Percentiles rank a stretch among this genome's conserved stretches.
Conservation (phyloP, 2,329 filamentous ascomycete species). For the Colletotrichum zoysiae region DNA sequence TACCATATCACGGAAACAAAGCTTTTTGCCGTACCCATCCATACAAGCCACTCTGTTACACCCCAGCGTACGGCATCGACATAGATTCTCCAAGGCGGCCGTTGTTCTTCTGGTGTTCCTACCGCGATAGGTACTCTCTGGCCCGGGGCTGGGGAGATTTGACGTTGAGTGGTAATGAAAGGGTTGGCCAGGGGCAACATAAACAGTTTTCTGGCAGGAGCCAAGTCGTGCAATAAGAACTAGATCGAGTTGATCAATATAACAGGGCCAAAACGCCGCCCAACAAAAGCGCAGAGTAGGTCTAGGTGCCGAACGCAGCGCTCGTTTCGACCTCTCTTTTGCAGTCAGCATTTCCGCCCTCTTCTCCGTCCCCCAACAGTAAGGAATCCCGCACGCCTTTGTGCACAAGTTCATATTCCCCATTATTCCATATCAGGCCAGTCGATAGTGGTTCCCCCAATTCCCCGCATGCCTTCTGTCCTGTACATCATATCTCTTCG, state of each 20-base stretch:
- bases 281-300: conserved; percentile 9
- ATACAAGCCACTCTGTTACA: neutral
- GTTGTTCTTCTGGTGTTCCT: neutral
- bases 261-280: conserved; percentile 17
- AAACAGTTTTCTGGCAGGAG: neutral
- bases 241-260: conserved; percentile 12
- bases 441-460: neutral
- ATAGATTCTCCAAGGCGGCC: neutral
- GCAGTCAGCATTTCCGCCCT: neutral
- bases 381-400: conserved; percentile 28
- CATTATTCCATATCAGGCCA: conserved; percentile 32
- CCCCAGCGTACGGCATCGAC: neutral
- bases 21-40: neutral
- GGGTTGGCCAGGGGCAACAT: neutral
- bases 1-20: neutral
- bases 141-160: neutral
- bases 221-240: neutral
- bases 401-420: conserved; percentile 31
- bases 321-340: conserved; percentile 17
- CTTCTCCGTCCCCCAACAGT: conserved; percentile 5
- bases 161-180: neutral
- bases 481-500: conserved; percentile 31
- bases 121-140: neutral
- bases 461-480: conserved; percentile 7
- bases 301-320: conserved; percentile 9